phyloP scores from a whole-genome alignment of 441 rosid genomes.

The Jatropha podagrica region DNA sequence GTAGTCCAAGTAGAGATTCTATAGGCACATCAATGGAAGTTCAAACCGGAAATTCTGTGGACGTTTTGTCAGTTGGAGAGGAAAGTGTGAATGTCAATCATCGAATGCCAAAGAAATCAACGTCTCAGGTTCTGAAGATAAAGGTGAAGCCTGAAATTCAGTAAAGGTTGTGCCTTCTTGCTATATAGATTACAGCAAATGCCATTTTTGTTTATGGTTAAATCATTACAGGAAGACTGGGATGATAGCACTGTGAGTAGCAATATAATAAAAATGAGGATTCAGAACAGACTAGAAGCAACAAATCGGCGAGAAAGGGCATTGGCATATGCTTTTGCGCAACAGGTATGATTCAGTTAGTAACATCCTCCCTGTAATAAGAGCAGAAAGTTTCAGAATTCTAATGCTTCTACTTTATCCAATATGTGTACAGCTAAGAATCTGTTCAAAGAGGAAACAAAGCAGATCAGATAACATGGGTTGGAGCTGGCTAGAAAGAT shows the following conservation, averaged over 20 bases:
- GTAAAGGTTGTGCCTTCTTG: neutral
- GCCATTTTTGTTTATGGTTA: neutral
- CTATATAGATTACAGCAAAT: neutral
- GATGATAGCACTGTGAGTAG: constrained; percentile 92
- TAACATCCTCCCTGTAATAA: neutral
- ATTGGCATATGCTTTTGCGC: constrained; percentile 87
- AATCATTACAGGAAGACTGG: constrained; percentile 68
- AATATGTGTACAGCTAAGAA: constrained; percentile 44
- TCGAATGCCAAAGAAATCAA: constrained; percentile 40
- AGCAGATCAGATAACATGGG: constrained; percentile 47
- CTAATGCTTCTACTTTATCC: neutral
- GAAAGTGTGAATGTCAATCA: constrained; percentile 33
- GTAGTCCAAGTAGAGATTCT: constrained; percentile 49
- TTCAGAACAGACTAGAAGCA: constrained; percentile 69
- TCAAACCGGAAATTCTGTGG: constrained; percentile 59
- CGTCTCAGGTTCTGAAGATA: constrained; percentile 45
- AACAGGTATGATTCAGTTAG: constrained; percentile 49
- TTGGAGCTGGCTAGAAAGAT: constrained; percentile 87
- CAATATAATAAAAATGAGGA: constrained; percentile 59
- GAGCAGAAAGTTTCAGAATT: neutral
- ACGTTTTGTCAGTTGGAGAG: constrained; percentile 38
- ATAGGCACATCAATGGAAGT: constrained; percentile 70
- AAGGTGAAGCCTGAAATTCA: constrained; percentile 43
- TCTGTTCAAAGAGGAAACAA: constrained; percentile 67
- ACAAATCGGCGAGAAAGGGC: constrained; percentile 80